Percentiles rank a stretch among this genome's conserved stretches.
Evolutionary conservation across 495 filamentous ascomycete species (phyloP).

Genomic region (Aspergillus cavernicola): DNA sequence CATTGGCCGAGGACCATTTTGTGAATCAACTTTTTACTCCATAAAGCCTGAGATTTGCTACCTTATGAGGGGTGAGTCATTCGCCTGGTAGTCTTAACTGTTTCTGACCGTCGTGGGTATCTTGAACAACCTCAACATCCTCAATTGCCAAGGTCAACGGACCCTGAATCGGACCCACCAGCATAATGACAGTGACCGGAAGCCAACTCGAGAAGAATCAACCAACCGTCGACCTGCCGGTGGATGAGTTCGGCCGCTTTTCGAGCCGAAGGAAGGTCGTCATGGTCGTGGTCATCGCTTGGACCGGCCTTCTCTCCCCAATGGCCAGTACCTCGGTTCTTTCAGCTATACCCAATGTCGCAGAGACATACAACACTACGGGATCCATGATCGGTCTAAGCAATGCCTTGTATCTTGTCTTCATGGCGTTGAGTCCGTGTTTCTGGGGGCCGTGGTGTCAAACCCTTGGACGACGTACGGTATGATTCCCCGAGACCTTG

Average conservation of each 20-base stretch:
- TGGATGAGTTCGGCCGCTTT: constrained; percentile 14
- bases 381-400: constrained; percentile 14
- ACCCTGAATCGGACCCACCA: neutral
- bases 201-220: neutral
- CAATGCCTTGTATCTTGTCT: constrained; percentile 17
- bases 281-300: constrained; percentile 11
- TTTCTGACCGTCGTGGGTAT: neutral
- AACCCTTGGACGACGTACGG: constrained; percentile 9
- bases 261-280: constrained; percentile 3
- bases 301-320: constrained; percentile 12
- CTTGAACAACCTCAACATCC: neutral
- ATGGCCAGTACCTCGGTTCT: constrained; percentile 15
- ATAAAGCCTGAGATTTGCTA: neutral
- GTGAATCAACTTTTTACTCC: neutral
- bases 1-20: too few species aligned
- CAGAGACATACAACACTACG: constrained; percentile 12
- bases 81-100: neutral
- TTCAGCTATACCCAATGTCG: constrained; percentile 16
- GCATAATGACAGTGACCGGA: neutral
- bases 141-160: too few species aligned
- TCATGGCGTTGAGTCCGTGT: constrained; percentile 17
- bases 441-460: constrained; percentile 17
- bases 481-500: neutral
- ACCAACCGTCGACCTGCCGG: neutral
- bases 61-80: neutral